Evolutionary conservation across 805 yeast genomes (phyloP).

Genomic region (Candida nanaspora): DNA sequence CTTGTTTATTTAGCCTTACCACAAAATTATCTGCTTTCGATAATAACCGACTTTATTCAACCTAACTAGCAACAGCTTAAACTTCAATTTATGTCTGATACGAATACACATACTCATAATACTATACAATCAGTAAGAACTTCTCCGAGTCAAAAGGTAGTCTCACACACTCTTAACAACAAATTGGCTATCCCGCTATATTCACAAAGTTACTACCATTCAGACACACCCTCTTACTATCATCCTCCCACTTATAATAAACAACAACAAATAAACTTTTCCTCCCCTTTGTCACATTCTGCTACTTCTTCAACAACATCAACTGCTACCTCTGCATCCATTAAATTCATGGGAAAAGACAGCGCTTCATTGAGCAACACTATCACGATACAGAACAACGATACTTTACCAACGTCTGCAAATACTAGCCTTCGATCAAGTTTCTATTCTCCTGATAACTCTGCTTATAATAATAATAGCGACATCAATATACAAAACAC

Average conservation of each 20-base stretch:
- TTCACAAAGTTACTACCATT: not conserved
- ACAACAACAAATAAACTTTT: constrained; percentile 8
- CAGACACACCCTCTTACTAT: constrained; percentile 4
- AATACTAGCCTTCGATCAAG: not conserved
- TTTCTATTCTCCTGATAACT: not conserved
- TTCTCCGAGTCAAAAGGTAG: too few relatives aligned
- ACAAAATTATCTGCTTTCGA: too few relatives aligned
- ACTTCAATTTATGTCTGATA: not conserved
- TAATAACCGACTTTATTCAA: too few relatives aligned
- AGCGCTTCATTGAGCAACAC: not conserved
- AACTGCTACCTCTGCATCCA: not conserved
- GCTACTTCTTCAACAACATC: not conserved
- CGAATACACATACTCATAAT: not conserved
- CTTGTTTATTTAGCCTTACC: too few relatives aligned
- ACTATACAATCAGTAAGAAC: too few relatives aligned
- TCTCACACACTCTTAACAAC: not conserved
- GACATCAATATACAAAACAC: not conserved
- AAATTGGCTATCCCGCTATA: not conserved
- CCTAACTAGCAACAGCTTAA: too few relatives aligned
- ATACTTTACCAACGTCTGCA: not conserved
- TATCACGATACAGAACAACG: not conserved
- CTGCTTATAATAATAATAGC: not conserved
- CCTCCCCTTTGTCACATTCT: not conserved
- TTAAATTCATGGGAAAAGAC: not conserved
- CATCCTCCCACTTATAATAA: too few relatives aligned